phyloP scores from a whole-genome alignment of 2,329 filamentous ascomycete species.

The Salinomyces thailandicus region DNA sequence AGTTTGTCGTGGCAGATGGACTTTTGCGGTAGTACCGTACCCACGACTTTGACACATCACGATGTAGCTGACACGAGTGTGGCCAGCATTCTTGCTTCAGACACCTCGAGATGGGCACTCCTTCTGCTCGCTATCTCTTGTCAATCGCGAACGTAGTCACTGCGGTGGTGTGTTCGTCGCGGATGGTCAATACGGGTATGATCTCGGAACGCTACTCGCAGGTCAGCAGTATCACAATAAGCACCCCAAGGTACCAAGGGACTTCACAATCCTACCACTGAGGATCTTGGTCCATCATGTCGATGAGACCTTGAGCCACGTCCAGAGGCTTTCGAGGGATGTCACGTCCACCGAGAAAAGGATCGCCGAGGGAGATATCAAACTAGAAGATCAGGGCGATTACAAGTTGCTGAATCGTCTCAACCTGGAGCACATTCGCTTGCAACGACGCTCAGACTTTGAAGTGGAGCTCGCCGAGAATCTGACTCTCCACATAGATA shows the following conservation, averaged over 20 bases:
- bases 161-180: constrained; percentile 23
- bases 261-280: constrained; percentile 26
- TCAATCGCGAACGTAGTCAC: constrained; percentile 22
- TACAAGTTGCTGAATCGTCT: constrained; percentile 26
- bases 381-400: constrained; percentile 25
- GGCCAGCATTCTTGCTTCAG: constrained; percentile 25
- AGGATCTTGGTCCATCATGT: constrained; percentile 23
- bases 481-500: constrained; percentile 23
- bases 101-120: constrained; percentile 24
- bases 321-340: constrained; percentile 20
- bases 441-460: constrained; percentile 24
- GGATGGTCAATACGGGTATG: constrained; percentile 22
- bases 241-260: constrained; percentile 25
- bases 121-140: constrained; percentile 26
- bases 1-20: no score
- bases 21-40: no score
- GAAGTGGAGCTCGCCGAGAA: constrained; percentile 25
- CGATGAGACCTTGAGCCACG: constrained; percentile 22
- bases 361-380: constrained; percentile 24
- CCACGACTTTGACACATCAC: no score
- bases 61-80: no score
- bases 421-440: constrained; percentile 24
- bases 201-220: constrained; percentile 18
- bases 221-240: constrained; percentile 22
- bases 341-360: constrained; percentile 24